Percentiles rank a stretch among this genome's conserved stretches.
phyloP scores from a whole-genome alignment of 148 eudicot species.

The Nepenthes gracilis region DNA sequence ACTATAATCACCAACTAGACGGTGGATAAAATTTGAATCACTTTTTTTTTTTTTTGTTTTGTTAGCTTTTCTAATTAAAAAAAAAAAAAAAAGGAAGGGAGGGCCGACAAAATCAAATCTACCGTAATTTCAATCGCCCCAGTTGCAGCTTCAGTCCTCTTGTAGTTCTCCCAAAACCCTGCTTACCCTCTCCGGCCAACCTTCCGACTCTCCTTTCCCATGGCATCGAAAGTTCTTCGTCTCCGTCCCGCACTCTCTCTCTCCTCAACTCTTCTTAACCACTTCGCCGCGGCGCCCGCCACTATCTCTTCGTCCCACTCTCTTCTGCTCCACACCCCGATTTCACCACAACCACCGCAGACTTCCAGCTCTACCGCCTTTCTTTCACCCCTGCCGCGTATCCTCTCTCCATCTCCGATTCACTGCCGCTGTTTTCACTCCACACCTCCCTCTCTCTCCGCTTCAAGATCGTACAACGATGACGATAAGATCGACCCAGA shows the following conservation, averaged over 20 bases:
- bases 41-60: too few species aligned
- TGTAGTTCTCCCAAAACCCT: too few species aligned
- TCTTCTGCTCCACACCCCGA: conserved; percentile 9
- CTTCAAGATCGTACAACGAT: conserved; percentile 12
- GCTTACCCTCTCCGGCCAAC: too few species aligned
- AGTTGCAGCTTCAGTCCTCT: too few species aligned
- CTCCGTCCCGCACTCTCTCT: conserved; percentile 50
- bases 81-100: too few species aligned
- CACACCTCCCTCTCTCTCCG: conserved; percentile 11
- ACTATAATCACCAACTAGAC: too few species aligned
- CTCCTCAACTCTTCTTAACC: conserved; percentile 22
- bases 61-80: too few species aligned
- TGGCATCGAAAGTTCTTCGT: conserved; percentile 39
- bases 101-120: too few species aligned
- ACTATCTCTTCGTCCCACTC: background rate
- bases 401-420: conserved; percentile 7
- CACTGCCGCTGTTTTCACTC: conserved; percentile 19
- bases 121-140: too few species aligned
- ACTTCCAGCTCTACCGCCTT: background rate
- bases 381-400: conserved; percentile 2
- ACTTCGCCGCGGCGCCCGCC: background rate
- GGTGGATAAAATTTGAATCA: too few species aligned
- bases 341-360: background rate
- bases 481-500: conserved; percentile 52
- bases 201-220: conserved; percentile 1